Evolutionary conservation across 2,329 filamentous ascomycete species (phyloP), one percentile per base, ranked within the genome.

Genomic region (Fusarium haematococcum): DNA sequence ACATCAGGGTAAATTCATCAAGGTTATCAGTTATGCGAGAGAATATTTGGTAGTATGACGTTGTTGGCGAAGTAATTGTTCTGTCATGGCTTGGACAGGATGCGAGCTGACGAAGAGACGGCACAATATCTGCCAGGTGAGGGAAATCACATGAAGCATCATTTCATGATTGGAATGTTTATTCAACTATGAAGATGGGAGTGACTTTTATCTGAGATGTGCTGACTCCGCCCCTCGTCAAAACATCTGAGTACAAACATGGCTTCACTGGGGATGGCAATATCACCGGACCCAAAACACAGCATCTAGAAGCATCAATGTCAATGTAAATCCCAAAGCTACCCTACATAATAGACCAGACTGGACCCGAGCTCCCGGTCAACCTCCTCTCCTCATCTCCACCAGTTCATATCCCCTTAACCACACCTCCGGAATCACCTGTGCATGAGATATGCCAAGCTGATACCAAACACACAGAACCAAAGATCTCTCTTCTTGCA

Each of bases 1-100:
- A 59, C 56, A 59, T 59, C 56, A 59, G 39, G 56, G 56, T 59
- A 6, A 6, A 37, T 39, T 59, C 35, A 59, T 41, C 35, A 59
- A 41, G 56, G 56, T 59, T 2, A 25, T 4, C 3, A 6, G 7
- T 25, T 23, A 9, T n/a, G 10, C 11, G 30, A 18, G 37, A 5
- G 54, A 14, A 27, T n/a, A 20, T 57, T 25, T 25, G 20, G 23
- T 37, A 57, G 7, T 3, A 57, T 37, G 20, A 25, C 33, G 32
- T 57, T 3, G 27, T 32, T 20, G 11, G 50, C 2, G 18, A 32
- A 32, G 1, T 7, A 6, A 20, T 32, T 32, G 18, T 32, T 14
- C 11, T 54, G 27, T 32, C 48, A 32, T 32, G 27, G 4, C 27
- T 52, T 52, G 14, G 10, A 25, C 25, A 25, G 25, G 25, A 25